A percentile compares a stretch with the other conserved stretches of the same genome.
phyloP scores from a whole-genome alignment of 208 protist genomes.

The Plasmodiophora brassicae region DNA sequence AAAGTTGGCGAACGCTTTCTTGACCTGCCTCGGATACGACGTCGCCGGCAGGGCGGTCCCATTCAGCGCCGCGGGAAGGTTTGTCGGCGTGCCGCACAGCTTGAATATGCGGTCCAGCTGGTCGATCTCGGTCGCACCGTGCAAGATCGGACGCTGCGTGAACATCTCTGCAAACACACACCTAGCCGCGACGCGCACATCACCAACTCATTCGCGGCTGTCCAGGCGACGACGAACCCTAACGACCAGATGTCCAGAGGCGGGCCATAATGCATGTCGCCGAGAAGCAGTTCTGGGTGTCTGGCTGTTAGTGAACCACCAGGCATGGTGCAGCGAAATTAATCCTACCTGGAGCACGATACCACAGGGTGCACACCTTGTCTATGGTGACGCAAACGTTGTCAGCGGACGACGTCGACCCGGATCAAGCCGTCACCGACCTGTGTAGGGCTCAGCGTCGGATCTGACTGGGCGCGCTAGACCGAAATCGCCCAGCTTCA shows the following conservation, averaged over 20 bases:
- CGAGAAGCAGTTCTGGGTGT: slow-evolving; percentile 10
- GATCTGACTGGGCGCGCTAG: background rate
- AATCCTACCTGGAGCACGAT: slow-evolving; percentile 9
- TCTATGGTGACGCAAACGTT: too few species aligned
- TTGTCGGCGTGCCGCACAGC: slow-evolving; percentile 67
- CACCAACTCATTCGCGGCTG: too few species aligned
- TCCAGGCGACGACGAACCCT: too few species aligned
- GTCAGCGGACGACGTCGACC: too few species aligned
- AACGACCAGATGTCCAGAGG: slow-evolving; percentile 4
- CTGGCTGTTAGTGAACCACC: too few species aligned
- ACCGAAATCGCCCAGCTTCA: slow-evolving; percentile 1
- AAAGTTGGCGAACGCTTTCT: background rate
- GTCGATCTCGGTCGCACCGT: slow-evolving; percentile 57
- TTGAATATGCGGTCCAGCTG: slow-evolving; percentile 56
- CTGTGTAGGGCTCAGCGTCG: slow-evolving; percentile 1
- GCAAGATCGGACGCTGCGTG: slow-evolving; percentile 52
- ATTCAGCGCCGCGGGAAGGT: background rate
- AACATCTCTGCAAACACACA: slow-evolving; percentile 64
- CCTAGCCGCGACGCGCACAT: too few species aligned
- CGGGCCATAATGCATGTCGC: background rate
- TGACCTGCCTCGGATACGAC: background rate
- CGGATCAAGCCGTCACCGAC: too few species aligned
- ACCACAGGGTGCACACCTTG: slow-evolving; percentile 20
- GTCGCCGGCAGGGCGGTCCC: background rate
- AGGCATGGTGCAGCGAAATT: too few species aligned